Percentiles rank a stretch among this genome's conserved stretches.
phyloP scores from a whole-genome alignment of 106 monocot genomes.

The Acorus gramineus region DNA sequence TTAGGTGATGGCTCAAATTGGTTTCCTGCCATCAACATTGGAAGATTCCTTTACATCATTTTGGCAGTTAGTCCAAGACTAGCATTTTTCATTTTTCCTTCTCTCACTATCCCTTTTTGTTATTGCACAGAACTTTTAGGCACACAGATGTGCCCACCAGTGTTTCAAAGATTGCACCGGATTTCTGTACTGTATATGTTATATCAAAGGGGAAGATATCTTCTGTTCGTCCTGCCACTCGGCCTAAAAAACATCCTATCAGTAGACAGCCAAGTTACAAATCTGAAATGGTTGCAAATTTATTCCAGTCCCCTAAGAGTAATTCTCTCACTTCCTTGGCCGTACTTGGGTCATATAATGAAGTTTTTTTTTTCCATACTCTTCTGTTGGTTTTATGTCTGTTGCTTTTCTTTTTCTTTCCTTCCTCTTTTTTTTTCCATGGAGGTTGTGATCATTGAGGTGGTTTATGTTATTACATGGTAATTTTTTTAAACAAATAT shows the following conservation, averaged over 20 bases:
- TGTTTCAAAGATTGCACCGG: constrained; percentile 44
- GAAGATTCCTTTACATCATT: no score
- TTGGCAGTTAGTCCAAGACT: neutral
- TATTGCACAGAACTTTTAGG: constrained; percentile 32
- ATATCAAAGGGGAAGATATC: constrained; percentile 60
- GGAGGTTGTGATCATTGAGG: no score
- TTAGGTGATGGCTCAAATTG: constrained; percentile 17
- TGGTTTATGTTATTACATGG: no score
- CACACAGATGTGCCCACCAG: constrained; percentile 33
- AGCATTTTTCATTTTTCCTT: neutral
- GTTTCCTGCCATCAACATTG: no score
- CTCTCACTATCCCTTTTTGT: neutral
- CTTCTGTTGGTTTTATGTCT: no score
- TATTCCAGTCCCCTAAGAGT: constrained; percentile 49
- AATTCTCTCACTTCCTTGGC: constrained; percentile 4
- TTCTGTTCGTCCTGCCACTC: constrained; percentile 32
- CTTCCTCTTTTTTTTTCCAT: no score
- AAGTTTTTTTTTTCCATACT: no score
- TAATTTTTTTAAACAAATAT: no score
- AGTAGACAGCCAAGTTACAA: neutral
- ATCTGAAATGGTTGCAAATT: constrained; percentile 10
- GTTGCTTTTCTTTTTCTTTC: no score
- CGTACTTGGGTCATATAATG: no score
- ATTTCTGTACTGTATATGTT: constrained; percentile 46
- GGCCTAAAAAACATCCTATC: constrained; percentile 11